phyloP scores from a whole-genome alignment of 2,329 filamentous ascomycete genomes.

The Arthroderma sp. region DNA sequence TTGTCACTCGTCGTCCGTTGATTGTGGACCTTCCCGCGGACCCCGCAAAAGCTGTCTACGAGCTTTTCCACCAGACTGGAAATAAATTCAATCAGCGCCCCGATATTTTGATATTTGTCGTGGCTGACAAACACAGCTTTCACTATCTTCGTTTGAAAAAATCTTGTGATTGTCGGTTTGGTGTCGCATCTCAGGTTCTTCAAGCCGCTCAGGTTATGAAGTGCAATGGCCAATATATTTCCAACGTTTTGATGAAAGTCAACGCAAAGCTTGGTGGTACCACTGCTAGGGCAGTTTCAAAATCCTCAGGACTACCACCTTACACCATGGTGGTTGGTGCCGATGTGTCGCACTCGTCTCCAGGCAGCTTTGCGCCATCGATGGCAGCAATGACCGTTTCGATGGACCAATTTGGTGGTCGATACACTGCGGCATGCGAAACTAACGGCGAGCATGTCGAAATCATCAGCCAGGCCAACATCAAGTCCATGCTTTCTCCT shows the following conservation, averaged over 20 bases:
- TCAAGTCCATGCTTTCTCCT: slow-evolving; percentile 51
- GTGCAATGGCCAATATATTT: slow-evolving; percentile 69
- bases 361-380: slow-evolving; percentile 54
- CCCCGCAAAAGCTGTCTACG: slow-evolving; percentile 41
- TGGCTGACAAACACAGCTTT: slow-evolving; percentile 56
- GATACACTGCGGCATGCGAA: slow-evolving; percentile 66
- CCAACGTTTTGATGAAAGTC: slow-evolving; percentile 92
- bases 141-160: slow-evolving; percentile 82
- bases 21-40: slow-evolving; percentile 31
- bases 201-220: slow-evolving; percentile 56
- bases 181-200: slow-evolving; percentile 74
- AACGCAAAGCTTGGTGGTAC: slow-evolving; percentile 87
- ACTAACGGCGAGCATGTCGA: slow-evolving; percentile 75
- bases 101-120: slow-evolving; percentile 67
- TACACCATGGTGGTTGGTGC: slow-evolving; percentile 74
- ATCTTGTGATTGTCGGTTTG: slow-evolving; percentile 70
- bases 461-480: slow-evolving; percentile 57
- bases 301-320: slow-evolving; percentile 25
- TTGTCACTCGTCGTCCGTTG: slow-evolving; percentile 36
- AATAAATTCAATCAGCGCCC: slow-evolving; percentile 45
- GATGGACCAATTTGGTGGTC: slow-evolving; percentile 54
- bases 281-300: slow-evolving; percentile 44
- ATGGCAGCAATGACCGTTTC: slow-evolving; percentile 82
- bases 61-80: slow-evolving; percentile 44
- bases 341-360: slow-evolving; percentile 74